Percentiles rank a stretch among this genome's conserved stretches.
Evolutionary conservation across 768 basidiomycete genomes (phyloP).

Genomic region (Mycena latifolia): DNA sequence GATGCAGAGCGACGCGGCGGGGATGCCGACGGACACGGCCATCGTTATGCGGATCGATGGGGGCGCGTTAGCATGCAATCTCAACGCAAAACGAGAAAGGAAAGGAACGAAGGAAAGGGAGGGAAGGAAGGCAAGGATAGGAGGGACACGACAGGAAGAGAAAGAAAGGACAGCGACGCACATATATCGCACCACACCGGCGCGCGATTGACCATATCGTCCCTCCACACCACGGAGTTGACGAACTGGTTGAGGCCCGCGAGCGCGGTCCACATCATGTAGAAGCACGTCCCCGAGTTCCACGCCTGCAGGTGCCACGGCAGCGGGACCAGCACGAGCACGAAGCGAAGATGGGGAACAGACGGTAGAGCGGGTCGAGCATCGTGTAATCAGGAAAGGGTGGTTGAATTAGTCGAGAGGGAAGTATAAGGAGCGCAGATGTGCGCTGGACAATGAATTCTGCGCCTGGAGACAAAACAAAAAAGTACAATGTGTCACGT

Average conservation of each 20-base stretch:
- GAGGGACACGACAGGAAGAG: no score
- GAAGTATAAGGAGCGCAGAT: no score
- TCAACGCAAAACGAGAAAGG: no score
- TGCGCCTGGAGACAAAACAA: no score
- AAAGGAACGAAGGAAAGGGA: no score
- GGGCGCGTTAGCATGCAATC: background rate
- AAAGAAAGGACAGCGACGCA: slow-evolving; percentile 42
- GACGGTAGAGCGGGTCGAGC: background rate
- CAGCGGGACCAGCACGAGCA: background rate
- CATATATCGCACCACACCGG: slow-evolving; percentile 79
- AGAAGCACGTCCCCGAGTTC: slow-evolving; percentile 1
- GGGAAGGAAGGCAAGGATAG: no score
- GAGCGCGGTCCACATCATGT: slow-evolving; percentile 33
- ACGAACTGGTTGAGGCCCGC: slow-evolving; percentile 56
- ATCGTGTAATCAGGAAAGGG: no score
- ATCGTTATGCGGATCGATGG: slow-evolving; percentile 7
- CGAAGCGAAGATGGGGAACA: background rate
- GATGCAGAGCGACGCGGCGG: slow-evolving; percentile 8
- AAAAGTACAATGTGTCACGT: no score
- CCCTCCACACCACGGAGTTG: slow-evolving; percentile 58
- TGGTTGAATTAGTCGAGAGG: no score
- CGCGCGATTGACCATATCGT: slow-evolving; percentile 50
- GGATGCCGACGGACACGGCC: slow-evolving; percentile 1
- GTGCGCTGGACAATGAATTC: no score
- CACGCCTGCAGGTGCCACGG: background rate